These are phyloP conservation scores for Apiospora kogelbergensis DNA, from an alignment of 2,329 filamentous ascomycete species.

Conservation along the genomic window DNA sequence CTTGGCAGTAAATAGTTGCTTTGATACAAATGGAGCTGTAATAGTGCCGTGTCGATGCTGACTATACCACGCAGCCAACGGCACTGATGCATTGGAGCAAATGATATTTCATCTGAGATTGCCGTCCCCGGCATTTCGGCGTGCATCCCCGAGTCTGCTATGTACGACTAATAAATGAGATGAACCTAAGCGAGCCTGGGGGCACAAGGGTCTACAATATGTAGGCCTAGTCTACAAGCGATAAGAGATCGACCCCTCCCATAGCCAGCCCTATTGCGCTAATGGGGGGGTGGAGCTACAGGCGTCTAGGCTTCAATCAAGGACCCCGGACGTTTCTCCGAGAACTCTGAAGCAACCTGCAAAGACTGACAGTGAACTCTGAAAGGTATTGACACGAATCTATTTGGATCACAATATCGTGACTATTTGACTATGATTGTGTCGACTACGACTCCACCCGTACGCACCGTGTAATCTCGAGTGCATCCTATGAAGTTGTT, in stretches of 20 bases:
- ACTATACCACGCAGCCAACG: too few relatives aligned
- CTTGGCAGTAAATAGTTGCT: not conserved
- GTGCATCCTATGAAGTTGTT: slow-evolving; percentile 53
- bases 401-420: not conserved
- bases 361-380: not conserved
- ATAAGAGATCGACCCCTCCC: too few relatives aligned
- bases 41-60: not conserved
- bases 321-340: not conserved
- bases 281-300: not conserved
- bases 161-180: too few relatives aligned
- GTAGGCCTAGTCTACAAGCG: too few relatives aligned
- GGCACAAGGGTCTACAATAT: too few relatives aligned
- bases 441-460: not conserved
- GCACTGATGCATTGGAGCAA: too few relatives aligned
- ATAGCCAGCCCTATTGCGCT: not conserved
- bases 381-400: not conserved
- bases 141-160: not conserved
- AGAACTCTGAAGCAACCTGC: not conserved
- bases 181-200: not conserved
- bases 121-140: not conserved
- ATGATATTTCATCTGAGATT: not conserved
- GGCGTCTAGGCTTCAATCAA: not conserved
- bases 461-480: slow-evolving; percentile 62
- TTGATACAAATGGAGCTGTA: not conserved
- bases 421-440: not conserved